Evolutionary conservation across 257 asterid species (phyloP), one percentile per base, ranked within the genome.

Genomic region (Hygrophila difformis): DNA sequence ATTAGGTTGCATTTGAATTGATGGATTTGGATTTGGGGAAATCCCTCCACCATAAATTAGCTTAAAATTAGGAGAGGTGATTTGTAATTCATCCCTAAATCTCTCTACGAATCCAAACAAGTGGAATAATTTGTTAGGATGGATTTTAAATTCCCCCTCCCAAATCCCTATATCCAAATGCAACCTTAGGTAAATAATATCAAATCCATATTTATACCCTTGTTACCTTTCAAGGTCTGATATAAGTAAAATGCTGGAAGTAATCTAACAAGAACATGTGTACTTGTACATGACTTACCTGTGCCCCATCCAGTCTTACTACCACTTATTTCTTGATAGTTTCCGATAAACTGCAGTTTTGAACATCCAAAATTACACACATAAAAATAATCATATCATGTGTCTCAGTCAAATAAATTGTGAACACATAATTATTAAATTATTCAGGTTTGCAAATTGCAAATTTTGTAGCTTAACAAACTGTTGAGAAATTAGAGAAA

Each of bases 271-370:
- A 24, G 29, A 24, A 41, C 31, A 26, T 8, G 1, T 26, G 31
- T 26, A 26, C 7, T n/a, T n/a, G 31, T 26, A 26, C 8, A 3
- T 26, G 31, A 69, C 82, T 69, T 63, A 87, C 97, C 93, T 16
- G 97, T 62, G 46, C 94, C 97, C 93, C 94, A 87, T 51, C 94
- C 97, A 39, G 85, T 73, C 81, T 60, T 78, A 64, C 40, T 58
- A 64, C 93, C 91, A 57, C 48, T 55, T n/a, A 83, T 67, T 65
- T 87, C 94, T 72, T 83, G 97, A 73, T 77, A 87, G 71, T 87
- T 87, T 49, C 94, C 97, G 11, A 87, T 73, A 69, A 87, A 77
- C 97, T 87, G 82, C 48, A 66, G 52, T 13, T n/a, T n/a, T 50
- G 42, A 59, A 48, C 24, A 58, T 40, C 44, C 66, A 5, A 73